Base-by-base conservation (phyloP, 2,329 filamentous ascomycete genomes). In the Aspergillus awamori region DNA sequence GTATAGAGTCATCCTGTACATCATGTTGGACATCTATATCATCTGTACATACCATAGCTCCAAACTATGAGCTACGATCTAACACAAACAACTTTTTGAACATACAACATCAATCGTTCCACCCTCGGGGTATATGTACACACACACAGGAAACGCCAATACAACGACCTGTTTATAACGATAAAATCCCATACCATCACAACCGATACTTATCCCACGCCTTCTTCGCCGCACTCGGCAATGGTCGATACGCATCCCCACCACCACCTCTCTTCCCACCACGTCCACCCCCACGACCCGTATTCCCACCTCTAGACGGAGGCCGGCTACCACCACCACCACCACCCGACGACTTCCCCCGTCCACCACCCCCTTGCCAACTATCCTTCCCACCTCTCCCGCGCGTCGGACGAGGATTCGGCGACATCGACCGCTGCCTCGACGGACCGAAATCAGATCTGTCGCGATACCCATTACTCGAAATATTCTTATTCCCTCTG, bases 151-250 rank as follows among this genome's bases (percentile, higher is more conserved):
- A 45, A 45, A 45, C 41, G 41, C 41, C 53, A 45, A 26, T n/a
- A 17, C 26, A 45, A 33, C 53, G 17, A 28, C 22, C 39, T 8
- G 39, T 26, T 28, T 28, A 20, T 55, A 38, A 45, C 33, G 59
- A 63, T 54, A 57, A 38, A 15, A 57, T n/a, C 6, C 41, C 49
- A 51, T 22, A 2, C 54, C 57, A 53, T 72, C 60, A 73, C 20
- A 73, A 57, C 57, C 72, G 65, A 58, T 70, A 69, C 60, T 60
- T 69, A 55, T 74, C 71, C 72, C 73, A 75, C n/a, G 67, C 68
- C 43, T 72, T 72, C 51, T 74, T 73, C 7, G 62, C 72, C 2
- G 72, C 69, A 63, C 70, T 74, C 2, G 72, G 73, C 64, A 74
- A 61, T 7, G 74, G 74, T 39, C 73, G 72, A 65, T 76, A 76